Conservation (phyloP, 2,329 filamentous ascomycete genomes). For the Calonectria hongkongensis region DNA sequence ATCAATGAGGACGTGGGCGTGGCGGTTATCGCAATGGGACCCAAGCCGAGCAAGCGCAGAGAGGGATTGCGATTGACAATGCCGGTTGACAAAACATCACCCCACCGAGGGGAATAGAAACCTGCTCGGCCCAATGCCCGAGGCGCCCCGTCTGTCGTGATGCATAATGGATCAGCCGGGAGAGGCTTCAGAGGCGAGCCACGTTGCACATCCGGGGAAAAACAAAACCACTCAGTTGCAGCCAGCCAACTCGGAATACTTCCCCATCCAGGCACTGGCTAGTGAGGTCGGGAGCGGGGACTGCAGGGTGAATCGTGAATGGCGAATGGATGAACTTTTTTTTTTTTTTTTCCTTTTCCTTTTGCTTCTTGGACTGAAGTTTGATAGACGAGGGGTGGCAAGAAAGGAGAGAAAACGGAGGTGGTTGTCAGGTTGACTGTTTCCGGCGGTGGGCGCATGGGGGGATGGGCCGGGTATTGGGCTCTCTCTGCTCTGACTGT, state of each 20-base stretch:
- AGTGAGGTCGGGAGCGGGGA: conserved; percentile 33
- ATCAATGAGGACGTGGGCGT: conserved; percentile 1
- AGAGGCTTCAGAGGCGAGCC: conserved; percentile 57
- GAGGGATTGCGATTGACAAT: conserved; percentile 44
- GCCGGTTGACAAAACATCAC: conserved; percentile 47
- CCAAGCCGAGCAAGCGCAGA: conserved; percentile 18
- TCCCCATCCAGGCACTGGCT: conserved; percentile 27
- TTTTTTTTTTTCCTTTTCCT: conserved; percentile 2
- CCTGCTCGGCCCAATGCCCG: conserved; percentile 53
- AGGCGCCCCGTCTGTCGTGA: conserved; percentile 53
- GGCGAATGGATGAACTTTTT: conserved; percentile 8
- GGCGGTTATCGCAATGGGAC: conserved; percentile 22
- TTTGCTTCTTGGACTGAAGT: conserved; percentile 5
- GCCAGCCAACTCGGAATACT: conserved; percentile 50
- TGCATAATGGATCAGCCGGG: conserved; percentile 55
- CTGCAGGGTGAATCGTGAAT: conserved; percentile 22
- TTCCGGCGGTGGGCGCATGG: conserved; percentile 1
- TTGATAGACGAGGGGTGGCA: neutral
- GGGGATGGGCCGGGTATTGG: neutral
- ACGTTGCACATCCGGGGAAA: conserved; percentile 59
- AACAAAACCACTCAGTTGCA: conserved; percentile 57
- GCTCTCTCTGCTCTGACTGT: conserved; percentile 7
- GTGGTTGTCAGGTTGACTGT: conserved; percentile 1
- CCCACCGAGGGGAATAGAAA: conserved; percentile 45
- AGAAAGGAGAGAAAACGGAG: neutral